Base-by-base conservation (phyloP, 805 yeast species). In the baker's yeast (Saccharomyces cerevisiae) region DNA sequence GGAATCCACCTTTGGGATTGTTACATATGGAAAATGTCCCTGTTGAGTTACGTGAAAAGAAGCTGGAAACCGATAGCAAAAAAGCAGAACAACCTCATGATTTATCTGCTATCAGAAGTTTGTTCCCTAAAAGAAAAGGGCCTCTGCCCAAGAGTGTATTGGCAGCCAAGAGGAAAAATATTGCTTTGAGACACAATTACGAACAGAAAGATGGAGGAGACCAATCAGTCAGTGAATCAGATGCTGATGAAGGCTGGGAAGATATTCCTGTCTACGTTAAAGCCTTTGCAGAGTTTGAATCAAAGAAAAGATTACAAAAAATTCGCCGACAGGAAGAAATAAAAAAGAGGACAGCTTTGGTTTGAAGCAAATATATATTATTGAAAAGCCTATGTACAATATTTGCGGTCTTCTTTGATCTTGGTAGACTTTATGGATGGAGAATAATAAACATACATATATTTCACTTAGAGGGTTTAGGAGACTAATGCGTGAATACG, bases 211-310 rank as follows among this genome's bases (percentile, higher is more conserved):
- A 30, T 52, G 31, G 55, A 47, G 27, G 49, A 46, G 48, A 49
- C 41, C 26, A 41, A 48, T 53, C 46, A 47, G 50, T 29, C 0
- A 51, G 55, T 27, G 61, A 60, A 13, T 61, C 55, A 0, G 67
- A 66, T 1, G 65, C 56, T 0, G 70, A 58, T 21, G 76, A 72
- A 6, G 79, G 73, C 4, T 78, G 81, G 81, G 71, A 73, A 24
- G 79, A 79, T 52, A 84, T 91, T 52, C 96, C 96, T 8, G 76
- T 85, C 13, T 82, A 86, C 24, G 82, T 92, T 60, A 78, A 81
- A 55, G 97, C 82, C 4, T 92, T 91, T 74, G 89, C 96, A 1
- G 85, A 86, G 60, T 81, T 89, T 51, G 97, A 91, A 69, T 82
- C 82, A 71, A 75, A 75, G 64, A 70, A 87, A 65, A 81, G 83